phyloP scores from a whole-genome alignment of 495 filamentous ascomycete species.

The Choiromyces venosus region DNA sequence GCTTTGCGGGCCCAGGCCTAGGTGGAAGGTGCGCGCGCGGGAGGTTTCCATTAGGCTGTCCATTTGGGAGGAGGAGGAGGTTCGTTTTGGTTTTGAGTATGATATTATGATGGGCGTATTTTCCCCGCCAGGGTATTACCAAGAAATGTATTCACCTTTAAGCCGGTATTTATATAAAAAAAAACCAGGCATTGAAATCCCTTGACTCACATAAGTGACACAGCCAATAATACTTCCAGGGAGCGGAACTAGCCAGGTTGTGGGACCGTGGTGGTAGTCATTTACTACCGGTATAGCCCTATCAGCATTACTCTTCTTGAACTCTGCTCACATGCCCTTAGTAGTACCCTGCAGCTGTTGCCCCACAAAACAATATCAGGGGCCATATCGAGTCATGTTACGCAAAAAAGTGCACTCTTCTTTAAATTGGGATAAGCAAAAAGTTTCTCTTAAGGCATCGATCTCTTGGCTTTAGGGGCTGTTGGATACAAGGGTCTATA shows the following conservation, averaged over 20 bases:
- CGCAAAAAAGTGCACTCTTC: too few species aligned
- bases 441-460: too few species aligned
- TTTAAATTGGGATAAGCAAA: too few species aligned
- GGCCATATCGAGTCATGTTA: too few species aligned
- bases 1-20: constrained; percentile 18
- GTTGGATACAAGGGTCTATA: too few species aligned
- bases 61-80: neutral
- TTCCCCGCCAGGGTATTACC: neutral
- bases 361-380: too few species aligned
- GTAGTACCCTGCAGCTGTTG: too few species aligned
- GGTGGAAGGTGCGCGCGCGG: neutral
- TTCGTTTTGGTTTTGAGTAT: neutral
- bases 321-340: too few species aligned
- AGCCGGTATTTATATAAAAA: neutral
- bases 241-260: neutral
- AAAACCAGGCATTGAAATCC: neutral
- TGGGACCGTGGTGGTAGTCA: neutral
- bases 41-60: neutral
- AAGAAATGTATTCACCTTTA: neutral
- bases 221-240: neutral
- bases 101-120: neutral
- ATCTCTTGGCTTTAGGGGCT: too few species aligned
- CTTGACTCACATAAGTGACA: neutral
- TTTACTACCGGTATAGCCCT: neutral
- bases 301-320: neutral